Evolutionary conservation across 352 stramenopile genomes (phyloP).

Genomic region (Pythium insidiosum): DNA sequence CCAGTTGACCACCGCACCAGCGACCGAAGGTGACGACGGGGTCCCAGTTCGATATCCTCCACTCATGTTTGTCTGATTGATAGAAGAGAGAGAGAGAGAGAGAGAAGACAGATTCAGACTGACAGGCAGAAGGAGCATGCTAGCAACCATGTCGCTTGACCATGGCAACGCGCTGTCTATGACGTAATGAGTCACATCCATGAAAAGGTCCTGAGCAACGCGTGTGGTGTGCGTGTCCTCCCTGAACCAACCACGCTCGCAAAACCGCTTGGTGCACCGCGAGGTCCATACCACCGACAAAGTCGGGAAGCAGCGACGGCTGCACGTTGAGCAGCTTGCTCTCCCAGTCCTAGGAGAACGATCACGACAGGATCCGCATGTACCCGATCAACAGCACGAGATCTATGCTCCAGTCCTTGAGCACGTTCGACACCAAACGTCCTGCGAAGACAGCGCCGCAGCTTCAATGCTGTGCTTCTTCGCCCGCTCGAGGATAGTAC

Average conservation of each 20-base stretch:
- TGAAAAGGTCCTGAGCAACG: too few relatives aligned
- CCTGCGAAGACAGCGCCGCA: conserved; percentile 51
- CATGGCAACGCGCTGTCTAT: too few relatives aligned
- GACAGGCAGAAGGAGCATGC: too few relatives aligned
- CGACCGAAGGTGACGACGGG: conserved; percentile 1
- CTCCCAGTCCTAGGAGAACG: conserved; percentile 94
- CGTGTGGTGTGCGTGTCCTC: too few relatives aligned
- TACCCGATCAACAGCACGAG: conserved; percentile 98
- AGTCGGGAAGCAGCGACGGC: conserved; percentile 97
- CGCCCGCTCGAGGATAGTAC: conserved; percentile 95
- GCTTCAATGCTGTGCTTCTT: conserved; percentile 66
- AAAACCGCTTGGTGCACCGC: conserved; percentile 98
- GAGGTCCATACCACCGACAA: conserved; percentile 99
- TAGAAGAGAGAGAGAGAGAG: too few relatives aligned
- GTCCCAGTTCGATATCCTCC: too few relatives aligned
- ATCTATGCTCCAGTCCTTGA: conserved; percentile 92
- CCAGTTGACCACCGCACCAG: conserved; percentile 30
- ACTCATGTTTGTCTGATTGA: too few relatives aligned
- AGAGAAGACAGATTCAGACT: too few relatives aligned
- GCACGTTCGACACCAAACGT: conserved; percentile 87
- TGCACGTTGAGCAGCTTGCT: conserved; percentile 98
- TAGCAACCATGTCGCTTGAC: too few relatives aligned
- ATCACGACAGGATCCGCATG: conserved; percentile 97
- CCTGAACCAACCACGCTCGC: too few relatives aligned
- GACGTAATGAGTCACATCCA: too few relatives aligned